Evolutionary conservation across 1,284 basidiomycete species (phyloP), one percentile per base, ranked within the genome.

Genomic region (Athelia psychrophila): DNA sequence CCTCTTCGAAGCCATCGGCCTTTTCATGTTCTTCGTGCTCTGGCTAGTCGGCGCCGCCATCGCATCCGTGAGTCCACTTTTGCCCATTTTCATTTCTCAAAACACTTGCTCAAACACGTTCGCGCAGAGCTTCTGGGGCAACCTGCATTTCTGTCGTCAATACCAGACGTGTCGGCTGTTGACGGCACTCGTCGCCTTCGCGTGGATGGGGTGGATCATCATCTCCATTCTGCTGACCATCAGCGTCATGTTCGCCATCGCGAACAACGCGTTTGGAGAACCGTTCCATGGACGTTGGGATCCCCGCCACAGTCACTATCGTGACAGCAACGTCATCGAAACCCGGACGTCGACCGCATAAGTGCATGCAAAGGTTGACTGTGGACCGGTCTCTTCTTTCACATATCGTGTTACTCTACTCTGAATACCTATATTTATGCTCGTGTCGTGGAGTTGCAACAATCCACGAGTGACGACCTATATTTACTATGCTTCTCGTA

Each of bases 1-100:
- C 65, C 65, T 70, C 12, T 76, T 71, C 19, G 88, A 90, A 62
- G 69, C 85, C n/a, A 63, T 83, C 10, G 81, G 77, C 2, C 77
- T 89, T 16, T 71, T 73, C 44, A 51, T 83, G 18, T 73, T 90
- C 42, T 89, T 85, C 77, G 52, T 88, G 23, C 77, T 89, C 62
- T 88, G 81, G 80, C 72, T 89, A 15, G 74, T 84, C 32, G 88
- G 88, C n/a, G 79, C 83, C 12, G 79, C 75, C 9, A 71, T 85
- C 47, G 76, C 86, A 1, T 81, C 79, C 0, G 87, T 88, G 62
- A 27, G 45, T 27, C 25, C 36, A 24, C 23, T 56, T 20, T 53
- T 30, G 45, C 32, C 25, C 36, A 24, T 24, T 56, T 20, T 53
- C 44, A 2, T 48, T 16, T 48, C 30, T 35, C 51, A 24, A 0